Percentiles rank a stretch among this genome's conserved stretches.
These are phyloP conservation scores for Cystobasidium sp. DNA, from an alignment of 1,284 basidiomycete genomes.

Conservation along the genomic window DNA sequence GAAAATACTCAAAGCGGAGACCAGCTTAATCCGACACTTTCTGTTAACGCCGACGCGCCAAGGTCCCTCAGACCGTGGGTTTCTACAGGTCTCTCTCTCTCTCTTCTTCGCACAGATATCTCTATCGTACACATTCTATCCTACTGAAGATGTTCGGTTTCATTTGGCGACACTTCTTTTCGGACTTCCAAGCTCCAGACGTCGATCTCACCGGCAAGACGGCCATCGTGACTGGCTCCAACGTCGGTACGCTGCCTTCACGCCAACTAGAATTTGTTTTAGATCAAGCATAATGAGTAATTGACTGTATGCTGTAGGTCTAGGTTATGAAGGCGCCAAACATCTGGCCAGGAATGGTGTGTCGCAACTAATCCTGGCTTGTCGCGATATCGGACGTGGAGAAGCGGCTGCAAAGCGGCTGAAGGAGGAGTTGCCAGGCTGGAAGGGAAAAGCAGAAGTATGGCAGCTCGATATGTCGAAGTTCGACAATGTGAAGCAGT, in stretches of 20 bases:
- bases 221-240: slow-evolving; percentile 57
- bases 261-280: not conserved
- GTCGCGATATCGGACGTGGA: slow-evolving; percentile 30
- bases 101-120: not conserved
- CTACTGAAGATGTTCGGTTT: slow-evolving; percentile 16
- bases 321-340: slow-evolving; percentile 40
- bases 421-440: not conserved
- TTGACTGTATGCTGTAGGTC: slow-evolving; percentile 8
- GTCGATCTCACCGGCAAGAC: slow-evolving; percentile 55
- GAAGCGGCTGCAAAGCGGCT: slow-evolving; percentile 29
- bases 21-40: too few species aligned
- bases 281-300: not conserved
- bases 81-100: too few species aligned
- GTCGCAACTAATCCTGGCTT: slow-evolving; percentile 45
- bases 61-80: too few species aligned
- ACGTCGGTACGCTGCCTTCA: slow-evolving; percentile 50
- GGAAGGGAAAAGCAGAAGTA: slow-evolving; percentile 37
- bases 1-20: too few species aligned
- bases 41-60: too few species aligned
- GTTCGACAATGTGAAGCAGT: slow-evolving; percentile 48
- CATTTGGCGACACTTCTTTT: slow-evolving; percentile 23
- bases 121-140: not conserved
- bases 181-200: slow-evolving; percentile 2
- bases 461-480: slow-evolving; percentile 49
- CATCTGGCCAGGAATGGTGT: slow-evolving; percentile 45